A percentile compares a stretch with the other conserved stretches of the same genome.
Evolutionary conservation across 192 early-diverging fungal species (phyloP).

Genomic region (Coemansia sp.): DNA sequence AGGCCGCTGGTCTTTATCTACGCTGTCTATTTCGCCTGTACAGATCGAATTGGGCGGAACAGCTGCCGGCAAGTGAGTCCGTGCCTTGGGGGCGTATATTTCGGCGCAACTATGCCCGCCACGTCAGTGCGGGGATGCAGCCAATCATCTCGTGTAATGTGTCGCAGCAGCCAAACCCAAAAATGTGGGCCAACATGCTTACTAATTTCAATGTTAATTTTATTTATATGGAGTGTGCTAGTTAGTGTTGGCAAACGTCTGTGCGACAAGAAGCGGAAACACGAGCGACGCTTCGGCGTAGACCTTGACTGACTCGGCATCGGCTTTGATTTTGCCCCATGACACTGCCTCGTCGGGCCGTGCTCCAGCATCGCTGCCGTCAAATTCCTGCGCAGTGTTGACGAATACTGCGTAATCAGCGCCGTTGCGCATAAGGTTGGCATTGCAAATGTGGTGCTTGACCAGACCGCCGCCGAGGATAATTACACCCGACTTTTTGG

Average conservation of each 20-base stretch:
- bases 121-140: slow-evolving; percentile 28
- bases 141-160: slow-evolving; percentile 10
- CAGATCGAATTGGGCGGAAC: not conserved
- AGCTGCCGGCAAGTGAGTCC: not conserved
- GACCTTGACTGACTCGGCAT: slow-evolving; percentile 87
- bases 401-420: slow-evolving; percentile 95
- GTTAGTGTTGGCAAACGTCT: slow-evolving; percentile 81
- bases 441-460: slow-evolving; percentile 99
- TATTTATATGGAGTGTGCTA: not conserved
- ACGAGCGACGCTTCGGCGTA: slow-evolving; percentile 91
- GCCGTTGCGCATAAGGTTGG: slow-evolving; percentile 98
- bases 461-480: slow-evolving; percentile 96
- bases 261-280: slow-evolving; percentile 91
- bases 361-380: slow-evolving; percentile 96
- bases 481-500: slow-evolving; percentile 94
- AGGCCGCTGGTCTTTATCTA: not conserved
- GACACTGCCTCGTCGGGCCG: slow-evolving; percentile 97
- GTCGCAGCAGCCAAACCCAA: not conserved
- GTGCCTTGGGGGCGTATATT: not conserved
- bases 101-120: slow-evolving; percentile 6
- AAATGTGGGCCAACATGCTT: not conserved
- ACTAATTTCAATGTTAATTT: not conserved
- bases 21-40: not conserved
- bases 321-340: slow-evolving; percentile 92
- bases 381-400: slow-evolving; percentile 98